Conservation (phyloP, 768 basidiomycete species). For the Rhodotorula kratochvilovae region DNA sequence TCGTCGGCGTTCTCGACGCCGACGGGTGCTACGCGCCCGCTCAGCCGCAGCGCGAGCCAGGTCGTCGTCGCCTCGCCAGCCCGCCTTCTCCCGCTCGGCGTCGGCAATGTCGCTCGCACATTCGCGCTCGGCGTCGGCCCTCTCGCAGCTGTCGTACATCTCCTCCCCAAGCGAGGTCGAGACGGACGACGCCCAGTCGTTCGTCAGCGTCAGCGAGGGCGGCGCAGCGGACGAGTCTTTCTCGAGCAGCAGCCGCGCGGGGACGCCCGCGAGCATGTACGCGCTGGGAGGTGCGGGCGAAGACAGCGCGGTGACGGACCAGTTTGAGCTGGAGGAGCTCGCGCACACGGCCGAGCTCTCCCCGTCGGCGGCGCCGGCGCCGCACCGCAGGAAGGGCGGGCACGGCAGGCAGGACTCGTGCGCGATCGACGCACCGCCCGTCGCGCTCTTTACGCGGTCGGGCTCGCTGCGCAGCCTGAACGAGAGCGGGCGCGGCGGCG, state of each 20-base stretch:
- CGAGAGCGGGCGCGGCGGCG: background rate
- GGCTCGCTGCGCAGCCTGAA: background rate
- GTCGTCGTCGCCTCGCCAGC: background rate
- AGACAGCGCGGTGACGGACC: background rate
- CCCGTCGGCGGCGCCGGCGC: background rate
- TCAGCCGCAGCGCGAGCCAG: background rate
- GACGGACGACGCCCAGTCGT: constrained; percentile 12
- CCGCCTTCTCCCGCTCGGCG: background rate
- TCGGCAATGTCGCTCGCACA: background rate
- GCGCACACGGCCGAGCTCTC: background rate
- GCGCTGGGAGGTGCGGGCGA: background rate
- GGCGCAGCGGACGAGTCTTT: too few relatives aligned
- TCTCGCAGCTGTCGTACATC: background rate
- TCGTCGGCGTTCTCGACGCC: background rate
- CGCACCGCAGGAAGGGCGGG: background rate
- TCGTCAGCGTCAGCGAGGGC: constrained; percentile 14
- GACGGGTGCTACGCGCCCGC: background rate
- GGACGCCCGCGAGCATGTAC: background rate
- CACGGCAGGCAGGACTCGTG: constrained; percentile 1
- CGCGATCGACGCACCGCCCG: constrained; percentile 21
- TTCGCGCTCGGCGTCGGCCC: background rate
- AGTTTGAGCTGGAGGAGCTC: constrained; percentile 12
- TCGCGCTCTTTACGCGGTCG: constrained; percentile 20
- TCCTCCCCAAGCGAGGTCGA: background rate
- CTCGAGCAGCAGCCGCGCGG: background rate